Conservation (phyloP, 2,329 filamentous ascomycete species). For the Diaporthe longicolla region DNA sequence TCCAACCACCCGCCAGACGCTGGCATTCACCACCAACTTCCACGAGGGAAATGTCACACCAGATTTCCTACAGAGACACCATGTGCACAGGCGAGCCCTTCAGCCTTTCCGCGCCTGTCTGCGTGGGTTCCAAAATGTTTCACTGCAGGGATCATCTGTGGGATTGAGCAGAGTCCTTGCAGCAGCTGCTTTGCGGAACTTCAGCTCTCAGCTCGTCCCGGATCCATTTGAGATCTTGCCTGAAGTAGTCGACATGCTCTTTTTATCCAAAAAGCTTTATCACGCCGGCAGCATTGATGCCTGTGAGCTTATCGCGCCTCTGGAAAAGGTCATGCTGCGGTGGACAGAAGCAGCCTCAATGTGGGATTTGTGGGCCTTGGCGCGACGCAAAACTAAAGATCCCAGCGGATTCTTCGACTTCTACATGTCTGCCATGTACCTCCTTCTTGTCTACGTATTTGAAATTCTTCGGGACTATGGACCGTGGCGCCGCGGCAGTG, state of each 20-base stretch:
- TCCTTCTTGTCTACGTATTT: too few relatives aligned
- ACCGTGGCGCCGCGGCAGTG: too few relatives aligned
- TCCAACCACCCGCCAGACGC: background rate
- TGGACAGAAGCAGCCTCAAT: too few relatives aligned
- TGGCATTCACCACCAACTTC: background rate
- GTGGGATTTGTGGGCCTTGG: too few relatives aligned
- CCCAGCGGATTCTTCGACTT: background rate
- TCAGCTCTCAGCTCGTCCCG: background rate
- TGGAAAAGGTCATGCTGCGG: background rate
- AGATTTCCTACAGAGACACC: background rate
- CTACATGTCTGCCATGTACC: too few relatives aligned
- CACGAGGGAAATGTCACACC: background rate
- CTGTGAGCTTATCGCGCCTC: background rate
- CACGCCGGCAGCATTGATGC: too few relatives aligned
- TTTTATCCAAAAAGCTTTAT: rapidly evolving
- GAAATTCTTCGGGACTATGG: too few relatives aligned
- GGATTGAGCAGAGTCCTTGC: background rate
- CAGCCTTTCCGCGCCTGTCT: background rate
- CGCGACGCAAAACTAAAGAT: background rate
- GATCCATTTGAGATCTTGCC: background rate
- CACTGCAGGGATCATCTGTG: background rate
- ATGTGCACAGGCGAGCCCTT: background rate
- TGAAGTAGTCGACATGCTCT: background rate
- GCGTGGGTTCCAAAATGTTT: background rate
- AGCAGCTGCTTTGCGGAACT: background rate